Evolutionary conservation across 495 filamentous ascomycete species (phyloP), one percentile per base, ranked within the genome.

Genomic region (Hypoxylon fragiforme): DNA sequence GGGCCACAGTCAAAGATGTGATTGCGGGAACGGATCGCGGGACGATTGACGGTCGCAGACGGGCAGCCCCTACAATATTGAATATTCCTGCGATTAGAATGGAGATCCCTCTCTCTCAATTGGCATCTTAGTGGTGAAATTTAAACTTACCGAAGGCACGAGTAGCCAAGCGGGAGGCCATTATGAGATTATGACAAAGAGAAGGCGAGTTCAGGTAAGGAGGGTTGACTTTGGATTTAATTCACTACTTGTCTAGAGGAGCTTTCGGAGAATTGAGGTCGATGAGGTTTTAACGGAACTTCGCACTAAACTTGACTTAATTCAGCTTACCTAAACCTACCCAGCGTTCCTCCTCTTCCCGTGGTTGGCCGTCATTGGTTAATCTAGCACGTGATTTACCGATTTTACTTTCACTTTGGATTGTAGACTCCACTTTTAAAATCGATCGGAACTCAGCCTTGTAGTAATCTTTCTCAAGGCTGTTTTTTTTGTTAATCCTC

Each of bases 81-180:
- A 58, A 49, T 52, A 16, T 3, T 7, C 9, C 62, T 32, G 60
- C 61, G 62, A 61, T 57, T 51, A 63, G 59, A 36, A n/a, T 54
- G 41, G 30, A 63, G 50, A 50, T 38, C 5, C 18, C 21, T n/a
- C 16, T 35, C 9, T 28, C 24, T 18, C 46, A 55, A 60, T 55
- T 60, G 30, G 26, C 7, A 18, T 36, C 0, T 2, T 58, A 15
- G 21, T 11, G 11, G 1, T 14, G 42, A 20, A 26, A 28, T 26
- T 36, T 15, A 14, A 45, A 81, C 90, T 77, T 84, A 96, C 91
- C 89, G 75, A 91, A 75, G 77, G 90, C 89, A 81, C 81, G 90
- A 82, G 87, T 89, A 83, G 87, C 89, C 75, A 97, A 79, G 79
- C 91, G 89, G 73, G 90, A 94, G 81, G 90, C 91, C 92, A 97